Evolutionary conservation across 768 basidiomycete species (phyloP), one percentile per base, ranked within the genome.

Genomic region (Rhizopogon salebrosus): DNA sequence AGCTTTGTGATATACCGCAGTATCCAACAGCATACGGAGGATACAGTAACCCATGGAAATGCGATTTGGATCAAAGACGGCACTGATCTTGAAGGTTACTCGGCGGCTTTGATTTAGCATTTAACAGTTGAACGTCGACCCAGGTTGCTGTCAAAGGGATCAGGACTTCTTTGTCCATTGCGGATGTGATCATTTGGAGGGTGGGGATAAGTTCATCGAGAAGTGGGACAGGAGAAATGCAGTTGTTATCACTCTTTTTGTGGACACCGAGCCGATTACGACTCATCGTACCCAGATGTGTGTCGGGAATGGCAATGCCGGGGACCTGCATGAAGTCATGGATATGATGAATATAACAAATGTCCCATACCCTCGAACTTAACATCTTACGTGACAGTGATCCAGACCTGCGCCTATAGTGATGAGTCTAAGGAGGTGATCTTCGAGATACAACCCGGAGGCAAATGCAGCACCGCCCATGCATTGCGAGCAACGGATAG

Each of bases 201-300:
- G 80, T 73, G n/a, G 77, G 75, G 41, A 94, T 73, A 51, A 95
- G 81, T 56, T 85, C 74, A 14, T 79, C 75, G 41, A 90, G 78
- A 9, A 85, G 76, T 0, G 92, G 92, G 3, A 86, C 74, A 4
- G 87, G 89, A 0, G 84, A 84, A 34, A 87, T 59, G 26, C 83
- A 83, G 38, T 74, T 72, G 56, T 83, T 77, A 7, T 88, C 93
- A 42, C 84, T 81, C 70, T 95, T 93, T 61, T 95, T 95, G 71
- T 95, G 93, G 52, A 95, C 89, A 11, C 93, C 89, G 75, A 91
- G 16, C 93, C 93, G 54, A 95, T 86, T 70, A 95, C 93, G 49
- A 93, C 65, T 92, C 89, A 20, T 70, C 11, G 68, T 61, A 3
- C 73, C 74, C 22, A 93, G 74, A 62, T 82, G 76, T 11, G 80